A percentile compares a stretch with the other conserved stretches of the same genome.
Conservation (phyloP, 169 alveolate species). For the Theileria luwenshuni region DNA sequence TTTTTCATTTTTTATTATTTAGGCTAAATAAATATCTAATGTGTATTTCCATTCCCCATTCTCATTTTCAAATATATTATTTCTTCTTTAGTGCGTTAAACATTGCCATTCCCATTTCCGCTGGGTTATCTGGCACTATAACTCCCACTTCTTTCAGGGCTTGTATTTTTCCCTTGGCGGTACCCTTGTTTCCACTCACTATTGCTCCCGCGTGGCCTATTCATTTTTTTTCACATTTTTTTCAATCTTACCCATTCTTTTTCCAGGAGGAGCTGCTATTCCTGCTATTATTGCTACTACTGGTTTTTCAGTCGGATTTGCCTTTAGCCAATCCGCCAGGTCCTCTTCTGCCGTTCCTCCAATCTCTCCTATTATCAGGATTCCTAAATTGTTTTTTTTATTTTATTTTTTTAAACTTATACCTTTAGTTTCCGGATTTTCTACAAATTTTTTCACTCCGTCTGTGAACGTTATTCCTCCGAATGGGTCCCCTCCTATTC, state of each 20-base stretch:
- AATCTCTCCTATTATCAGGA: constrained; percentile 96
- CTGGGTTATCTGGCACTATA: constrained; percentile 86
- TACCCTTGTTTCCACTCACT: constrained; percentile 96
- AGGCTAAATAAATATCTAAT: neutral
- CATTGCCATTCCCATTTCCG: constrained; percentile 81
- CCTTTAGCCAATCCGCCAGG: constrained; percentile 93
- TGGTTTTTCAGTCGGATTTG: constrained; percentile 87
- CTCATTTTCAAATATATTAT: neutral
- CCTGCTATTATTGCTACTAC: constrained; percentile 97
- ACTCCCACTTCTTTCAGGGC: constrained; percentile 92
- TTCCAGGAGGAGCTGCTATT: constrained; percentile 97
- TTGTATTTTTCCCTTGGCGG: constrained; percentile 91
- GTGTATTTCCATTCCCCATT: constrained; percentile 21
- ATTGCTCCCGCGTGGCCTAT: constrained; percentile 98
- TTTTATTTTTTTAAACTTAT: neutral
- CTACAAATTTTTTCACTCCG: constrained; percentile 90
- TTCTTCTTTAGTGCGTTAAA: constrained; percentile 38
- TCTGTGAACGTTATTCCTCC: constrained; percentile 97
- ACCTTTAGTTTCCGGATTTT: constrained; percentile 94
- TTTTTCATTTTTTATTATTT: constrained; percentile 14
- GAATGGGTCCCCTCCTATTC: constrained; percentile 99
- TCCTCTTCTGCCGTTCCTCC: constrained; percentile 98
- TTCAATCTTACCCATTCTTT: constrained; percentile 85
- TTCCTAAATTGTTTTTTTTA: constrained; percentile 69
- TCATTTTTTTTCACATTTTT: neutral